Percentiles rank a stretch among this genome's conserved stretches.
Conservation (phyloP, 495 filamentous ascomycete genomes). For the Pyronema omphalodes region DNA sequence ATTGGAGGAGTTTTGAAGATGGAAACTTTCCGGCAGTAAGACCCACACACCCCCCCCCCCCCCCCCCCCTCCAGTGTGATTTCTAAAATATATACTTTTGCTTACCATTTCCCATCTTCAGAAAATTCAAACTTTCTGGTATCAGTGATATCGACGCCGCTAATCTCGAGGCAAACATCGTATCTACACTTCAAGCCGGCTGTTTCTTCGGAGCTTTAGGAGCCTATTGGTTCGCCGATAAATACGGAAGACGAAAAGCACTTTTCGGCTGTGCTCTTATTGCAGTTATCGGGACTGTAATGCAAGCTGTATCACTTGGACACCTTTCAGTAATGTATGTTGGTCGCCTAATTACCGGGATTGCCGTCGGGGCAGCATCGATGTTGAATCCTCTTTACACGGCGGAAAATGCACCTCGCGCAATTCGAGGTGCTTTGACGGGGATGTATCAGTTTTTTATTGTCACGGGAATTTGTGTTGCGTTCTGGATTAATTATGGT, state of each 20-base stretch:
- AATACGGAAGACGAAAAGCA: conserved; percentile 33
- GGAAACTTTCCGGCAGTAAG: conserved; percentile 29
- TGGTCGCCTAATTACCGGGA: conserved; percentile 45
- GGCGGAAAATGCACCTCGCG: conserved; percentile 49
- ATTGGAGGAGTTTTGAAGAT: conserved; percentile 46
- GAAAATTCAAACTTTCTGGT: conserved; percentile 31
- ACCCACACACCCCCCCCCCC: too few species aligned
- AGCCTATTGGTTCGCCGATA: conserved; percentile 38
- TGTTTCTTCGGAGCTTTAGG: conserved; percentile 47
- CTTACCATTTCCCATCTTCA: conserved; percentile 12
- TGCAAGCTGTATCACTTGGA: conserved; percentile 26
- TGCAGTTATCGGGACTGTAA: conserved; percentile 13
- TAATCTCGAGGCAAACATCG: conserved; percentile 37
- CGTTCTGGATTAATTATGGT: conserved; percentile 50
- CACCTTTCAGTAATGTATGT: conserved; percentile 41
- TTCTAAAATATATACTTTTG: neutral
- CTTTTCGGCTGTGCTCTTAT: conserved; percentile 10
- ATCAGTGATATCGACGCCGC: conserved; percentile 20
- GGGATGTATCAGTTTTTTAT: conserved; percentile 53
- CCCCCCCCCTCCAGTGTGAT: too few species aligned
- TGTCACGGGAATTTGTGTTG: conserved; percentile 44
- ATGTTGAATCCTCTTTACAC: conserved; percentile 44
- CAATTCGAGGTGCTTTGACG: conserved; percentile 50
- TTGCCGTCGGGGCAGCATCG: conserved; percentile 46
- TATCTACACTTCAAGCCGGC: conserved; percentile 46